Evolutionary conservation across 257 asterid species (phyloP).

Genomic region (Jacaranda copaia): DNA sequence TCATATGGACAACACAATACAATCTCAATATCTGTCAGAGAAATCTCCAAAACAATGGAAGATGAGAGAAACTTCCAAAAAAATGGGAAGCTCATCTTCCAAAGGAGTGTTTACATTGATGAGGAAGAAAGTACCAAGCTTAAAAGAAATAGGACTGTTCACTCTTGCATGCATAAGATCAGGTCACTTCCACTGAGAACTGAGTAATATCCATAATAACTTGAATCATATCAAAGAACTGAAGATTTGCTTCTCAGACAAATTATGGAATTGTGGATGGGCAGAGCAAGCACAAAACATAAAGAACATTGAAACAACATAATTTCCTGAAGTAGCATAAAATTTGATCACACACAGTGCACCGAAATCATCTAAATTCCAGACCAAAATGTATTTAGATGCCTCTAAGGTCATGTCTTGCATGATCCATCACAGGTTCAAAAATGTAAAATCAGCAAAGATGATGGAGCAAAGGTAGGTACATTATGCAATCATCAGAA

Average conservation of each 20-base stretch:
- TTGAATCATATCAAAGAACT: constrained; percentile 7
- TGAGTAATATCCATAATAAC: constrained; percentile 8
- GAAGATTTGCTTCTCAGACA: constrained; percentile 8
- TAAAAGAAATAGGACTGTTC: neutral
- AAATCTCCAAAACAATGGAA: too few species aligned
- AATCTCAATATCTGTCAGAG: constrained; percentile 20
- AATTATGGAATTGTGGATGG: neutral
- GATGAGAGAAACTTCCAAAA: constrained; percentile 4
- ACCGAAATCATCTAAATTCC: constrained; percentile 25
- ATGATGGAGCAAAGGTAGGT: neutral
- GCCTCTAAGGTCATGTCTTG: constrained; percentile 13
- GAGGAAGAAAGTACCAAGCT: constrained; percentile 18
- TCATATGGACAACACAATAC: constrained; percentile 18
- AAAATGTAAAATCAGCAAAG: neutral
- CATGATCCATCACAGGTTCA: constrained; percentile 12
- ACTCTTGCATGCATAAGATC: neutral
- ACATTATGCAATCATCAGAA: neutral
- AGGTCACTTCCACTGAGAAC: neutral
- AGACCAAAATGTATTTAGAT: neutral
- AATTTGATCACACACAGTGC: neutral
- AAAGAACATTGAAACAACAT: neutral
- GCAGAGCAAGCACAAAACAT: neutral
- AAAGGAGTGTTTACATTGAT: neutral
- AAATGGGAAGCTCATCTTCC: constrained; percentile 3
- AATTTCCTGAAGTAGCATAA: constrained; percentile 1